A percentile compares a stretch with the other conserved stretches of the same genome.
Evolutionary conservation across 257 asterid species (phyloP).

Genomic region (Fraxinus excelsior): DNA sequence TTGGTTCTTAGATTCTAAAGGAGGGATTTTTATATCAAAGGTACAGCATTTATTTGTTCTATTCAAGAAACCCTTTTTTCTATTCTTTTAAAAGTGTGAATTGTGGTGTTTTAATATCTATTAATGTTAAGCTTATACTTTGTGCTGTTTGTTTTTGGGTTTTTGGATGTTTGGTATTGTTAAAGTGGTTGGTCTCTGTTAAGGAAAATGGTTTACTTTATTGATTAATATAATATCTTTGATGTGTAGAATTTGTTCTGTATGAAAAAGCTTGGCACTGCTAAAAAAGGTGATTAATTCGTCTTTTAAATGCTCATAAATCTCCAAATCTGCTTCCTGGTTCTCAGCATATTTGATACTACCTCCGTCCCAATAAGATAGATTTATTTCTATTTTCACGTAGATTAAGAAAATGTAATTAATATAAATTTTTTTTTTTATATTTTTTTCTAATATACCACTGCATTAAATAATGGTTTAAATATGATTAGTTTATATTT

Average conservation of each 20-base stretch:
- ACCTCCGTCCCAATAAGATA: too few relatives aligned
- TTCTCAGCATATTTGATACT: not conserved
- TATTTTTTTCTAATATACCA: too few relatives aligned
- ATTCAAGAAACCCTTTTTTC: not conserved
- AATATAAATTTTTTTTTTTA: too few relatives aligned
- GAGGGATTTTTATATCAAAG: conserved; percentile 33
- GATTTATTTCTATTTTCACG: too few relatives aligned
- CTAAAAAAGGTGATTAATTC: conserved; percentile 18
- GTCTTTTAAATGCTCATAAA: conserved; percentile 6
- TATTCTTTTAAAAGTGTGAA: conserved; percentile 13
- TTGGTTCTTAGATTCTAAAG: conserved; percentile 22
- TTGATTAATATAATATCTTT: conserved; percentile 23
- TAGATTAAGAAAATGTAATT: too few relatives aligned
- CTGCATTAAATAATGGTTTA: too few relatives aligned
- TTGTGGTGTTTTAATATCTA: conserved; percentile 49
- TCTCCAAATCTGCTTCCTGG: not conserved
- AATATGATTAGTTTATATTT: too few relatives aligned
- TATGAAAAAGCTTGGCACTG: conserved; percentile 17
- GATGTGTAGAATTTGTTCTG: conserved; percentile 33
- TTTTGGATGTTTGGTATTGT: conserved; percentile 27
- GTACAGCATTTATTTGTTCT: conserved; percentile 36
- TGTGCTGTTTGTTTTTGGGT: conserved; percentile 6
- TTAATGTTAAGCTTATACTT: conserved; percentile 14
- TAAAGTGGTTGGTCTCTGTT: conserved; percentile 20
- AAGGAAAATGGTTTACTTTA: conserved; percentile 19